These are phyloP conservation scores for Claviceps lovelessii DNA, from an alignment of 2,329 filamentous ascomycete genomes.

Conservation along the genomic window DNA sequence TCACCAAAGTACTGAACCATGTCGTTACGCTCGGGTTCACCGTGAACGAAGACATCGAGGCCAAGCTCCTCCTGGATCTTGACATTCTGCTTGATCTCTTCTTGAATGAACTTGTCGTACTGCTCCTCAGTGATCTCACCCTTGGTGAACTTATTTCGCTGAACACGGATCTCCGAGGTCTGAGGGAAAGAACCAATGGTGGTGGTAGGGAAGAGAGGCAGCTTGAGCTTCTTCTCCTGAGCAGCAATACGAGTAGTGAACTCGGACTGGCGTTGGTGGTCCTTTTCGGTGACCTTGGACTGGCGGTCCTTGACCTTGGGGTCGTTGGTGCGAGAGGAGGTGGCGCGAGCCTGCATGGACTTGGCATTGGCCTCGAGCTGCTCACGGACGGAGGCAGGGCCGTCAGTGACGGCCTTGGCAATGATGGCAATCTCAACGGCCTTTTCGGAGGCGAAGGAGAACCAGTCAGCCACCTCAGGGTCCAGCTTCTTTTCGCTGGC, in stretches of 20 bases:
- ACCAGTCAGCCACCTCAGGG: conserved; percentile 88
- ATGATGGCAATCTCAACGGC: conserved; percentile 77
- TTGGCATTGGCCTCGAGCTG: conserved; percentile 95
- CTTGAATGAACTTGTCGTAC: conserved; percentile 98
- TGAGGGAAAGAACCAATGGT: conserved; percentile 99
- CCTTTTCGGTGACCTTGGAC: conserved; percentile 64
- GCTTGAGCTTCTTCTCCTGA: conserved; percentile 84
- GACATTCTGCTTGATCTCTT: conserved; percentile 91
- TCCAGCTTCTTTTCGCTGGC: conserved; percentile 98
- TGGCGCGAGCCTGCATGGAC: conserved; percentile 79
- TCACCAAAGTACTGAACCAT: conserved; percentile 99
- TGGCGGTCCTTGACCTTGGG: conserved; percentile 94
- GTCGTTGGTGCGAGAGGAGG: conserved; percentile 92
- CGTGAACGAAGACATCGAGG: conserved; percentile 94
- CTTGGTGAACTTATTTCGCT: conserved; percentile 98
- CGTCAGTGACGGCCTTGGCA: conserved; percentile 91
- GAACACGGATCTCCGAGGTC: conserved; percentile 94
- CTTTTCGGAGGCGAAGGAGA: conserved; percentile 97
- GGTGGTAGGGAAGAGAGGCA: conserved; percentile 95
- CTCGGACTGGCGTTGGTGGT: conserved; percentile 85
- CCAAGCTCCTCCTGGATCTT: conserved; percentile 96
- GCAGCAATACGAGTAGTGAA: conserved; percentile 75
- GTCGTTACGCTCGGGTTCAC: conserved; percentile 99
- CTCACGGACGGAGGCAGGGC: conserved; percentile 70
- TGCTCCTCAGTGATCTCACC: conserved; percentile 80